Conservation (phyloP, 305 asterid species). For the Nicotiana rustica region DNA sequence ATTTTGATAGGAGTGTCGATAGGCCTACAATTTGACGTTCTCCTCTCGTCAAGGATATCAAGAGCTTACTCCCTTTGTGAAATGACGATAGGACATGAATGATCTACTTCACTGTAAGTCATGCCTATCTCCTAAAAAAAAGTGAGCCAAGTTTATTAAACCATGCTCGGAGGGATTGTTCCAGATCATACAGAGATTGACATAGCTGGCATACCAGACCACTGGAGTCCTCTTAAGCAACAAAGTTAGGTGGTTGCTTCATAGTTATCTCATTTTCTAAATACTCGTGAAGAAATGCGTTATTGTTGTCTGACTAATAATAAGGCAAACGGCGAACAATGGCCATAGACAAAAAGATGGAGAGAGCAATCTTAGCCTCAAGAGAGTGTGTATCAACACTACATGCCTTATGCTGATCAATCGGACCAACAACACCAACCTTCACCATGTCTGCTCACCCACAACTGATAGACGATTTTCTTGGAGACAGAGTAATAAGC, state of each 20-base stretch:
- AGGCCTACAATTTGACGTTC: not conserved
- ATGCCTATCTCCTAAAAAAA: not conserved
- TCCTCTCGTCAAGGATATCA: not conserved
- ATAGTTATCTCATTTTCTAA: not conserved
- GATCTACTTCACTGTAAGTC: not conserved
- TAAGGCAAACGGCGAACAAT: not conserved
- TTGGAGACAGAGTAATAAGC: not conserved
- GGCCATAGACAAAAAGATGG: not conserved
- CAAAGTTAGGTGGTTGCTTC: not conserved
- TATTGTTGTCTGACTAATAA: not conserved
- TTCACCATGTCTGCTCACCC: not conserved
- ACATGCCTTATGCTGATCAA: not conserved
- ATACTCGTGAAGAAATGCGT: not conserved
- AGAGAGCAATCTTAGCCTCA: not conserved
- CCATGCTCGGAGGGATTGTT: not conserved
- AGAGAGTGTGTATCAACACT: not conserved
- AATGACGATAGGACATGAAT: not conserved
- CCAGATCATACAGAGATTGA: not conserved
- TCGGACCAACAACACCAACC: not conserved
- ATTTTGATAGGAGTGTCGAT: not conserved
- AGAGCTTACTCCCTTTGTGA: not conserved
- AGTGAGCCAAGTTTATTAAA: not conserved
- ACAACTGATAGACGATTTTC: not conserved
- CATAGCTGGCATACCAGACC: not conserved
- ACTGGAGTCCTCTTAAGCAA: not conserved